phyloP scores from a whole-genome alignment of 2,329 filamentous ascomycete species.

The Sporothrix curviconia region DNA sequence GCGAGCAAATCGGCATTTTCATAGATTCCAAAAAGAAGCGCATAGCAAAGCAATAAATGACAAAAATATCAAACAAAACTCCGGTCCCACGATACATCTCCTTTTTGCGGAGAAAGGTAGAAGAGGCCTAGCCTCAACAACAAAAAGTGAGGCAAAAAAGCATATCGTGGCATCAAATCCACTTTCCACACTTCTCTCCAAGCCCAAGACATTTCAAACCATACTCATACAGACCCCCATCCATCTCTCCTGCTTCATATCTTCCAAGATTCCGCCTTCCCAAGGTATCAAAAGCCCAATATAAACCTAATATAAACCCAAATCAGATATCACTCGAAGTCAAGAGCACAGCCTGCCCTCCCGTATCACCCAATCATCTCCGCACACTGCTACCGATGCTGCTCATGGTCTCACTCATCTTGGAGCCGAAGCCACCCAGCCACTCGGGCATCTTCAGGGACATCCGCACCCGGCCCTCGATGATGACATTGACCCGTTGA shows the following conservation, averaged over 20 bases:
- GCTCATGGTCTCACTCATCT: constrained; percentile 9
- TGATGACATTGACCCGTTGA: constrained; percentile 77
- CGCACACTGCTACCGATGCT: constrained; percentile 8
- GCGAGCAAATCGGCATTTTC: neutral
- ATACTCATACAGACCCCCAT: constrained; percentile 4
- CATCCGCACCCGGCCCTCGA: constrained; percentile 71
- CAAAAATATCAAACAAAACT: neutral
- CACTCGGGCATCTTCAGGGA: constrained; percentile 50
- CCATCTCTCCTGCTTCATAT: neutral
- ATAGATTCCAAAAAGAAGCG: too few species aligned
- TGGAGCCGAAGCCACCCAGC: constrained; percentile 34
- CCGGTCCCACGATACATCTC: neutral
- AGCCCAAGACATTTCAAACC: neutral
- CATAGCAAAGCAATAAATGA: too few species aligned
- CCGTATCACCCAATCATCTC: neutral
- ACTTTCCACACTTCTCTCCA: neutral
- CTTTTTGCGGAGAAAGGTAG: neutral
- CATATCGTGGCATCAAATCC: neutral
- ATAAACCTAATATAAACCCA: neutral
- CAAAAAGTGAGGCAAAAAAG: neutral
- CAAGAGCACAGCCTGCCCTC: neutral
- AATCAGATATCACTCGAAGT: too few species aligned
- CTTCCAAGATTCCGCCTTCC: neutral
- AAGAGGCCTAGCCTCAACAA: neutral
- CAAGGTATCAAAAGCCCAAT: constrained; percentile 2